Conservation (phyloP, 1,284 basidiomycete species). For the Ceratobasidium sp. region DNA sequence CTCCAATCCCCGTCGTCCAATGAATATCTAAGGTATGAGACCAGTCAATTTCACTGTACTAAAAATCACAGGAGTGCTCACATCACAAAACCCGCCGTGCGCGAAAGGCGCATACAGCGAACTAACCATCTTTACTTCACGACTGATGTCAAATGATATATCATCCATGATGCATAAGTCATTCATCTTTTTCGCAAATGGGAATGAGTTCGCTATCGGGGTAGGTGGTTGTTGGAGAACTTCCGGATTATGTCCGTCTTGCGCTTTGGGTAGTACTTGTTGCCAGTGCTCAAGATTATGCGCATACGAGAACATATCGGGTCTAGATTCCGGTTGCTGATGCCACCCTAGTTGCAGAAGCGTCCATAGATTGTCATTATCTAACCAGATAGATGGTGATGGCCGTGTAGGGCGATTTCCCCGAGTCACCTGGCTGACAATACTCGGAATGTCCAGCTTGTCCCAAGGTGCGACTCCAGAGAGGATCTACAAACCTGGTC, state of each 20-base stretch:
- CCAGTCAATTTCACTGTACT: not conserved
- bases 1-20: conserved; percentile 23
- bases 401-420: conserved; percentile 23
- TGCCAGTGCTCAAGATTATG: conserved; percentile 19
- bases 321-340: conserved; percentile 2
- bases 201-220: not conserved
- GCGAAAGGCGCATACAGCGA: conserved; percentile 26
- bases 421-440: conserved; percentile 24
- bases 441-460: conserved; percentile 25
- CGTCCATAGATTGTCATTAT: conserved; percentile 7
- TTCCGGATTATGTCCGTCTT: not conserved
- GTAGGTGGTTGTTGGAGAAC: not conserved
- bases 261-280: not conserved
- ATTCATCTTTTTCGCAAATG: not conserved
- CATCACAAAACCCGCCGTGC: conserved; percentile 28
- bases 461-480: conserved; percentile 30
- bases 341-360: conserved; percentile 21
- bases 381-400: conserved; percentile 7
- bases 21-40: not conserved
- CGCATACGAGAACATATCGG: conserved; percentile 9
- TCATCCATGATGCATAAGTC: not conserved
- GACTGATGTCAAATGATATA: conserved; percentile 20
- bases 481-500: not conserved
- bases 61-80: not conserved
- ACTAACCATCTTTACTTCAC: conserved; percentile 26